Percentiles rank a stretch among this genome's conserved stretches.
Evolutionary conservation across 306 rosid species (phyloP).

Genomic region (Rosa rugosa): DNA sequence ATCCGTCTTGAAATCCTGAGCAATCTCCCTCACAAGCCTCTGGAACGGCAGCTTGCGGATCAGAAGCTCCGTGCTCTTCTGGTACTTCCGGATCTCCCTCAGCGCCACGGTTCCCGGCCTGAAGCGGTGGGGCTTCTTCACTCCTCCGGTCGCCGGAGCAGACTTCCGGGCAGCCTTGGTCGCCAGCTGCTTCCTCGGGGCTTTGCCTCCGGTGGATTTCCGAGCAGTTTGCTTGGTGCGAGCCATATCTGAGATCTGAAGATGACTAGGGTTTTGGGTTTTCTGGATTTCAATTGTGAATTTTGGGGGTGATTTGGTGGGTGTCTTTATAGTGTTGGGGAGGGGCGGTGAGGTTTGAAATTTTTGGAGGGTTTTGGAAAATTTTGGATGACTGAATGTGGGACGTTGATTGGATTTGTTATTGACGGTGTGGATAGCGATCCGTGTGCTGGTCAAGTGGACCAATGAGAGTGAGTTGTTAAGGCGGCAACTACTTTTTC

Average conservation of each 20-base stretch:
- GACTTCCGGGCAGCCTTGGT: not conserved
- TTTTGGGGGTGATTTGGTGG: not conserved
- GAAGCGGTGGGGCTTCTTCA: not conserved
- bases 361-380: not conserved
- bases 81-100: not conserved
- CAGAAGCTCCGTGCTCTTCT: slow-evolving; percentile 5
- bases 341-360: not conserved
- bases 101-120: not conserved
- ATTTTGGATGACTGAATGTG: not conserved
- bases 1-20: not conserved
- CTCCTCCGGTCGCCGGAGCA: slow-evolving; percentile 6
- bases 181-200: not conserved
- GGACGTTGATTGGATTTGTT: not conserved
- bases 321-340: not conserved
- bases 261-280: not conserved
- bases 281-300: not conserved
- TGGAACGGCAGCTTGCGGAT: not conserved
- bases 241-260: not conserved
- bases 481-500: not conserved
- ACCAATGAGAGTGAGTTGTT: not conserved
- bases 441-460: not conserved
- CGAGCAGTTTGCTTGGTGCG: not conserved
- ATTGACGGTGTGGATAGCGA: not conserved
- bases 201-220: slow-evolving; percentile 1
- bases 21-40: slow-evolving; percentile 6